These are phyloP conservation scores for Flaveria floridana DNA, from an alignment of 140 eudicot genomes.

Conservation along the genomic window DNA sequence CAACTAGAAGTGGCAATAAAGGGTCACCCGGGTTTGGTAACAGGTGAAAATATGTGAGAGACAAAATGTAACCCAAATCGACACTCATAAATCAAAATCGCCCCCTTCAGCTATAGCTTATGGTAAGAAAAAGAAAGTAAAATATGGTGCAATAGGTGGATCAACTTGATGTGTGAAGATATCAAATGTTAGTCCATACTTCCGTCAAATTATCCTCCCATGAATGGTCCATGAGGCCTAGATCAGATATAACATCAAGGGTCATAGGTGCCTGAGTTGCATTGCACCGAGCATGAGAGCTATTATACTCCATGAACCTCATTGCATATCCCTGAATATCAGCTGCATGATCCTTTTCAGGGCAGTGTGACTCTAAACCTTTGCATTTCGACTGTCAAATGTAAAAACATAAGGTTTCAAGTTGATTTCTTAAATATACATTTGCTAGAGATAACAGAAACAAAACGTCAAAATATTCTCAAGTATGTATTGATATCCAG, in stretches of 20 bases:
- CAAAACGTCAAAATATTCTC: neutral
- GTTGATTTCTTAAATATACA: neutral
- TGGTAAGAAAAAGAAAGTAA: neutral
- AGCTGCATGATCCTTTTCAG: slow-evolving; percentile 32
- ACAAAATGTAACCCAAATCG: neutral
- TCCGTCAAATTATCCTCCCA: slow-evolving; percentile 64
- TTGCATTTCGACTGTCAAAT: slow-evolving; percentile 51
- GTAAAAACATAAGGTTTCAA: slow-evolving; percentile 17
- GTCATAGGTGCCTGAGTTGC: slow-evolving; percentile 48
- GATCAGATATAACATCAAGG: slow-evolving; percentile 42
- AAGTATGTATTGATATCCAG: slow-evolving; percentile 5
- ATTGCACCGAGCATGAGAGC: slow-evolving; percentile 26
- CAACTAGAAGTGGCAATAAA: slow-evolving; percentile 7
- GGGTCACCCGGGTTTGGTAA: neutral
- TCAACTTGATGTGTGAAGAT: slow-evolving; percentile 18
- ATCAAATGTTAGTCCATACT: slow-evolving; percentile 46
- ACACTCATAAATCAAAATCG: neutral
- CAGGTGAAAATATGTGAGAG: neutral
- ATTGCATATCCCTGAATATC: slow-evolving; percentile 59
- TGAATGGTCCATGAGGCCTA: slow-evolving; percentile 45
- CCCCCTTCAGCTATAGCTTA: slow-evolving; percentile 7
- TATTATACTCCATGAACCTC: slow-evolving; percentile 61
- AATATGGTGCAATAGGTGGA: slow-evolving; percentile 18
- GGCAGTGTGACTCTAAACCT: slow-evolving; percentile 40
- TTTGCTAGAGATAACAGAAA: neutral